A percentile compares a stretch with the other conserved stretches of the same genome.
Conservation (phyloP, 2,329 filamentous ascomycete species). For the Xylaria digitata region DNA sequence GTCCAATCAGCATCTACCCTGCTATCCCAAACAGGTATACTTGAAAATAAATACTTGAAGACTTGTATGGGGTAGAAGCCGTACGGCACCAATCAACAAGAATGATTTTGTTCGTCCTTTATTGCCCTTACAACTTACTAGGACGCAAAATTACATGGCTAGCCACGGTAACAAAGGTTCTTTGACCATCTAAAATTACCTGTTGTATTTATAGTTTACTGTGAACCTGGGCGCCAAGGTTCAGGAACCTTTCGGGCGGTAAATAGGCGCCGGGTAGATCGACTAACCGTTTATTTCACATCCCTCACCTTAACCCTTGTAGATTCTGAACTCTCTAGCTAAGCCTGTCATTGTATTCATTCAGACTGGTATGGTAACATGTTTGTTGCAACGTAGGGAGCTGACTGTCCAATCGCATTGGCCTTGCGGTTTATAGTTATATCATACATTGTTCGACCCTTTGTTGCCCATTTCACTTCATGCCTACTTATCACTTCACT, state of each 20-base stretch:
- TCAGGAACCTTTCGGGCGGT: constrained; percentile 14
- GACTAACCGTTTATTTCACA: neutral
- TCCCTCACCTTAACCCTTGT: constrained; percentile 3
- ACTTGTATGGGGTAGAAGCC: neutral
- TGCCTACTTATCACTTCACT: constrained; percentile 4
- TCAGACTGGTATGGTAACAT: constrained; percentile 8
- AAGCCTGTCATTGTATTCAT: constrained; percentile 9
- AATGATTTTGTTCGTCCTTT: neutral
- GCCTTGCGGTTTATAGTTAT: constrained; percentile 3
- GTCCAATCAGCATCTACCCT: constrained; percentile 41
- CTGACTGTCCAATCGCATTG: constrained; percentile 3
- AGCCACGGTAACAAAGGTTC: neutral
- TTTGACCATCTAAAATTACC: neutral
- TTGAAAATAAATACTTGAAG: neutral
- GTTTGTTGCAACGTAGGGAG: constrained; percentile 23
- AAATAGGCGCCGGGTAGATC: constrained; percentile 33
- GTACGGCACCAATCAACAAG: neutral
- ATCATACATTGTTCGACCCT: constrained; percentile 9
- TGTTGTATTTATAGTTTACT: neutral
- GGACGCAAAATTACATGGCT: too few species aligned
- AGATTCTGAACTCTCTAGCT: neutral
- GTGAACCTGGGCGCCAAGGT: neutral
- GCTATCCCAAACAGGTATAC: constrained; percentile 43
- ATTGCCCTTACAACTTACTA: too few species aligned
- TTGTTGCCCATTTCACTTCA: constrained; percentile 22